Evolutionary conservation across 306 rosid genomes (phyloP).

Genomic region (Vigna radiata): DNA sequence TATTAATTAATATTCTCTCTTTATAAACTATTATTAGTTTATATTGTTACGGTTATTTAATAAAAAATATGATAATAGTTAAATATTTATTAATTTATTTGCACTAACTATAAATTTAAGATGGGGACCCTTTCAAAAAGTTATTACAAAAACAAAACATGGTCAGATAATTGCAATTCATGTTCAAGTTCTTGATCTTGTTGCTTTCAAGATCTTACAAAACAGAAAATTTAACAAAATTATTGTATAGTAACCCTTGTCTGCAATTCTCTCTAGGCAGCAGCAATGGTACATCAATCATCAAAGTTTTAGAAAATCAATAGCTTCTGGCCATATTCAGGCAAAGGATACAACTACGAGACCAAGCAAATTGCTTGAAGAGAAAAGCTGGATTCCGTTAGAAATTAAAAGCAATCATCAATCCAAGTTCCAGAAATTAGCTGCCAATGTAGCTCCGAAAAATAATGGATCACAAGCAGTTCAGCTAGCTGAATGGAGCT

Average conservation of each 20-base stretch:
- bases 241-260: neutral
- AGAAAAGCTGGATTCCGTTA: constrained; percentile 50
- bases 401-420: constrained; percentile 38
- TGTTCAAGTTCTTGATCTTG: too few relatives aligned
- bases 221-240: too few relatives aligned
- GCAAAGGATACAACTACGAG: constrained; percentile 40
- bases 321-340: constrained; percentile 29
- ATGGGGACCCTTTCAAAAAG: neutral
- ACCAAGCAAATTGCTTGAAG: constrained; percentile 55
- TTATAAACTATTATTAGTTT: neutral
- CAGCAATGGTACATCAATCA: constrained; percentile 43
- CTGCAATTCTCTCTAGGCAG: constrained; percentile 39
- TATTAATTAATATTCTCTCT: neutral
- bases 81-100: too few relatives aligned
- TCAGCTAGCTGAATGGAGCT: neutral
- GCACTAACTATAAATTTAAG: too few relatives aligned
- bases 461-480: constrained; percentile 10
- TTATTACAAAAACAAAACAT: neutral
- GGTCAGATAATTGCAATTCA: neutral
- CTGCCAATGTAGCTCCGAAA: constrained; percentile 22
- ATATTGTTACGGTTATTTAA: neutral
- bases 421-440: constrained; percentile 20
- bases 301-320: constrained; percentile 31
- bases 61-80: neutral
- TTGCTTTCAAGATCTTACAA: too few relatives aligned